phyloP scores from a whole-genome alignment of 2,329 filamentous ascomycete species.

The Periconia sp. region DNA sequence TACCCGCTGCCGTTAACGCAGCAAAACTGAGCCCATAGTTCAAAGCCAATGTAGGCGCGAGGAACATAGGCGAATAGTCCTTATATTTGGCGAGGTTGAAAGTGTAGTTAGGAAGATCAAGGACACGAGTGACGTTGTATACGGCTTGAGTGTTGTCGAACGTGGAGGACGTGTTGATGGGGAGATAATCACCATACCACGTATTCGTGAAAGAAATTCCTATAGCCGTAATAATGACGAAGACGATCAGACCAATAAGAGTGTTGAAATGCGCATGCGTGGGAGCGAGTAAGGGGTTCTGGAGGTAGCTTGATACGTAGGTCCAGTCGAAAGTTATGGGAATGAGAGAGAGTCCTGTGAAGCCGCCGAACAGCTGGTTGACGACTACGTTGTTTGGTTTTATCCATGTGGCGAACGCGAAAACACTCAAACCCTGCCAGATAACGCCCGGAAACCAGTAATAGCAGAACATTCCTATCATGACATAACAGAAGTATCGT shows the following conservation, averaged over 20 bases:
- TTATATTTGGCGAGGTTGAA: constrained; percentile 38
- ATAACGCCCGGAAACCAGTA: constrained; percentile 60
- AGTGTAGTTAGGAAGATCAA: constrained; percentile 27
- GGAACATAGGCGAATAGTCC: constrained; percentile 40
- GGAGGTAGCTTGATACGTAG: constrained; percentile 31
- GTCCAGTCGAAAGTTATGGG: constrained; percentile 79
- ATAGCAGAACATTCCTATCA: constrained; percentile 54
- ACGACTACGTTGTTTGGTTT: constrained; percentile 67
- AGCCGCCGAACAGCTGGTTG: constrained; percentile 73
- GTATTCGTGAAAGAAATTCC: constrained; percentile 37
- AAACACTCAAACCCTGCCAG: constrained; percentile 68
- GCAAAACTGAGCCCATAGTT: constrained; percentile 44
- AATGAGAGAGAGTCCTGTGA: constrained; percentile 66
- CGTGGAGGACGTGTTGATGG: constrained; percentile 34
- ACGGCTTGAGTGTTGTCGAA: constrained; percentile 39
- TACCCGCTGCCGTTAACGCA: constrained; percentile 34
- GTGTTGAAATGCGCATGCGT: constrained; percentile 34
- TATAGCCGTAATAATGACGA: constrained; percentile 34
- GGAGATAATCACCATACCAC: constrained; percentile 38
- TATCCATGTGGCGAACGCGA: constrained; percentile 71
- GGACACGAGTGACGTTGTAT: constrained; percentile 39
- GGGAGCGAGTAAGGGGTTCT: constrained; percentile 34
- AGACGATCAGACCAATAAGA: constrained; percentile 34
- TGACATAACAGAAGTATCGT: constrained; percentile 63
- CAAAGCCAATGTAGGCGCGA: constrained; percentile 42